Evolutionary conservation across 257 asterid genomes (phyloP).

Genomic region (Solanum microdontum): DNA sequence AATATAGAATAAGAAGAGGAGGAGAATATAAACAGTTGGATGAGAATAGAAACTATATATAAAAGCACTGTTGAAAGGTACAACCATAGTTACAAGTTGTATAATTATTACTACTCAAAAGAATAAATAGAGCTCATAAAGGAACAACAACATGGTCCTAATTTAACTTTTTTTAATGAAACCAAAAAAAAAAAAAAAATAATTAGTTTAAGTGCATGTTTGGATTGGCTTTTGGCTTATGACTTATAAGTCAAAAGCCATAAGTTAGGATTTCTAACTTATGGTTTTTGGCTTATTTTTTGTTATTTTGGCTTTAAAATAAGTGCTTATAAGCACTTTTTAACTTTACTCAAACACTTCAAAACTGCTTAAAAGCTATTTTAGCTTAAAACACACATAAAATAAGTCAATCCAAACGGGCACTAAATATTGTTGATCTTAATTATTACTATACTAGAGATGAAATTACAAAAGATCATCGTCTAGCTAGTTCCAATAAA

Average conservation of each 20-base stretch:
- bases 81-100: background rate
- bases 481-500: background rate
- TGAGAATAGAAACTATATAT: background rate
- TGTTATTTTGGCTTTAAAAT: no score
- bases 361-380: no score
- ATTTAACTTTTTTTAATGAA: background rate
- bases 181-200: no score
- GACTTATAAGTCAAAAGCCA: no score
- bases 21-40: background rate
- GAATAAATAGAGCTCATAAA: background rate
- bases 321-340: no score
- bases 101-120: background rate
- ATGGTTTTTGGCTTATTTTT: no score
- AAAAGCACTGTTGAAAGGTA: background rate
- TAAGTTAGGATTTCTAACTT: no score
- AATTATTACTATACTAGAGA: background rate
- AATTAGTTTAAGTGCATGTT: no score
- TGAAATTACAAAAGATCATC: background rate
- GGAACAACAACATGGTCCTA: background rate
- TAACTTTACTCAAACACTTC: no score
- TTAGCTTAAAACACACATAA: no score
- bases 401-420: no score
- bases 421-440: background rate
- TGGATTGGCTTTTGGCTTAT: no score
- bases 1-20: background rate